Conservation (phyloP, 148 eudicot species). For the Chenopodium formosanum region DNA sequence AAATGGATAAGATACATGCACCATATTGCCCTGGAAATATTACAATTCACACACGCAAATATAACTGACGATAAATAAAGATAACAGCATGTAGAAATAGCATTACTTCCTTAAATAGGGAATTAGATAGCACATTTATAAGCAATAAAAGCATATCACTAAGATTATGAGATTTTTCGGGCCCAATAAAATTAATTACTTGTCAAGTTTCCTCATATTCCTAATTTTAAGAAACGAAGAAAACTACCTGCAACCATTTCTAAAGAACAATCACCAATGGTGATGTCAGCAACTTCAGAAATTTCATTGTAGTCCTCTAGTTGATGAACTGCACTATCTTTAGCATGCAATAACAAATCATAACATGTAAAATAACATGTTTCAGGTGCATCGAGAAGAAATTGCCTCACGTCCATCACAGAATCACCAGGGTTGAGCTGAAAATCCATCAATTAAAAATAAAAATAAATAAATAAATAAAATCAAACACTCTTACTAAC, state of each 20-base stretch:
- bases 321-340: constrained; percentile 71
- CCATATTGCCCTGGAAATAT: too few species aligned
- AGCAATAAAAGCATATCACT: background rate
- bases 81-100: too few species aligned
- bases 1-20: too few species aligned
- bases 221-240: background rate
- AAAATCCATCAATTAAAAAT: constrained; percentile 4
- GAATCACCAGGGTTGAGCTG: constrained; percentile 98
- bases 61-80: too few species aligned
- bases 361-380: constrained; percentile 96
- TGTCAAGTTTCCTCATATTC: background rate
- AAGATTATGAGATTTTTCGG: background rate
- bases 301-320: constrained; percentile 93
- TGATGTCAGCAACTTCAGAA: constrained; percentile 93
- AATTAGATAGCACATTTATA: background rate
- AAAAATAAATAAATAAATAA: too few species aligned
- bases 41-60: too few species aligned
- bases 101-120: too few species aligned
- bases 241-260: constrained; percentile 92
- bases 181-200: background rate
- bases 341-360: constrained; percentile 72
- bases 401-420: constrained; percentile 98
- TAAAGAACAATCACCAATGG: constrained; percentile 69
- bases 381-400: constrained; percentile 96
- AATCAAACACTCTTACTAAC: background rate